Evolutionary conservation across 1,284 basidiomycete species (phyloP), one percentile per base, ranked within the genome.

Genomic region (Naganishia sp.): DNA sequence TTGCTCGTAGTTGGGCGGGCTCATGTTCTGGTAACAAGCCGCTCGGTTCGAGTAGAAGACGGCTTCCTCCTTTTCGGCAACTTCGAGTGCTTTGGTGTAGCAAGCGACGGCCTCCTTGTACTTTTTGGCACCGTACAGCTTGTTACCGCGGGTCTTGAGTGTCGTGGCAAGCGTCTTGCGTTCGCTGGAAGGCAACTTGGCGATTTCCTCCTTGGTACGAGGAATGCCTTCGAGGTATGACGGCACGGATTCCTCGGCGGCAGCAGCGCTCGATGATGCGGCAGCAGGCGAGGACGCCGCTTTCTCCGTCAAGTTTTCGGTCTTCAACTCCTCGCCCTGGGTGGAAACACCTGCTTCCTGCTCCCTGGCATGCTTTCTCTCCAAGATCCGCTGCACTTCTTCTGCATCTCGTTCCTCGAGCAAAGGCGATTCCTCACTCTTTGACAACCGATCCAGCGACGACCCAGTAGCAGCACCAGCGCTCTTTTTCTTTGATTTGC

Each of bases 41-140:
- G 95, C 95, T 67, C 96, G 89, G 82, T 99, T 99, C 78, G 90
- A 92, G 85, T 88, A 98, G 82, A 91, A 99, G 56, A 98, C 93
- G 39, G 95, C 89, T 76, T 96, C 92, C 32, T 90, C 87, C 76
- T 87, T 88, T 43, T 90, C 88, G 2, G 91, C 85, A 13, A 92
- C 84, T 66, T 88, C 86, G 71, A 98, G 96, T 31, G 96, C 95
- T 76, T 90, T 89, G 32, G 92, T 90, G 84, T 99, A 99, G 73
- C 88, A 85, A 49, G 87, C 85, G 57, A 89, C 88, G 10, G 96
- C 96, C 56, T 84, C 83, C 32, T 84, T 78, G 75, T 89, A 97
- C 71, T 89, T 85, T 73, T 88, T 89, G 67, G 84, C 83, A 71
- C 88, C 85, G 83, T 98, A 99, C 25, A 92, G 87, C 67, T 86